Evolutionary conservation across 140 eudicot genomes (phyloP).

Genomic region (Stevia rebaudiana): DNA sequence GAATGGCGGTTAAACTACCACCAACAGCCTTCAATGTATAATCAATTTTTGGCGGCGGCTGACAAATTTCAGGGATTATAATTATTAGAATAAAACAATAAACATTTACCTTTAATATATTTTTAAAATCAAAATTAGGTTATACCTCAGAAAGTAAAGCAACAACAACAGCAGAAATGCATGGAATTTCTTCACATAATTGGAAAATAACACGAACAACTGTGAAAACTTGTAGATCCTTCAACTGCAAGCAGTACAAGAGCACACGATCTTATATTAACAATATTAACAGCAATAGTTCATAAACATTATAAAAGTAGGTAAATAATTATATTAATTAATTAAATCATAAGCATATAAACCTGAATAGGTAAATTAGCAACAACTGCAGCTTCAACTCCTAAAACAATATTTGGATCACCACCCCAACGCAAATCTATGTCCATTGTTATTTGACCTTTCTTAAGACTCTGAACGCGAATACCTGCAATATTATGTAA

Average conservation of each 20-base stretch:
- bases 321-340: not conserved
- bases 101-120: not conserved
- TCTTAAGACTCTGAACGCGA: slow-evolving; percentile 93
- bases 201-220: slow-evolving; percentile 92
- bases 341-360: not conserved
- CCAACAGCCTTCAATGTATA: slow-evolving; percentile 93
- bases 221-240: slow-evolving; percentile 89
- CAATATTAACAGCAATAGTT: slow-evolving; percentile 1
- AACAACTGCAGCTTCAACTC: slow-evolving; percentile 83
- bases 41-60: slow-evolving; percentile 96
- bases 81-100: not conserved
- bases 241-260: slow-evolving; percentile 53
- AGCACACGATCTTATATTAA: slow-evolving; percentile 3
- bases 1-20: slow-evolving; percentile 95
- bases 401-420: slow-evolving; percentile 83
- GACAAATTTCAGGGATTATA: slow-evolving; percentile 19
- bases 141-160: slow-evolving; percentile 90
- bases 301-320: not conserved
- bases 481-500: slow-evolving; percentile 57
- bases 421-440: slow-evolving; percentile 99
- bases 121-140: not conserved
- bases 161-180: slow-evolving; percentile 98
- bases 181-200: slow-evolving; percentile 87
- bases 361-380: slow-evolving; percentile 98
- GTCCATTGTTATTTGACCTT: slow-evolving; percentile 97